Conservation (phyloP, 148 eudicot species). For the Pouteria glomerata region DNA sequence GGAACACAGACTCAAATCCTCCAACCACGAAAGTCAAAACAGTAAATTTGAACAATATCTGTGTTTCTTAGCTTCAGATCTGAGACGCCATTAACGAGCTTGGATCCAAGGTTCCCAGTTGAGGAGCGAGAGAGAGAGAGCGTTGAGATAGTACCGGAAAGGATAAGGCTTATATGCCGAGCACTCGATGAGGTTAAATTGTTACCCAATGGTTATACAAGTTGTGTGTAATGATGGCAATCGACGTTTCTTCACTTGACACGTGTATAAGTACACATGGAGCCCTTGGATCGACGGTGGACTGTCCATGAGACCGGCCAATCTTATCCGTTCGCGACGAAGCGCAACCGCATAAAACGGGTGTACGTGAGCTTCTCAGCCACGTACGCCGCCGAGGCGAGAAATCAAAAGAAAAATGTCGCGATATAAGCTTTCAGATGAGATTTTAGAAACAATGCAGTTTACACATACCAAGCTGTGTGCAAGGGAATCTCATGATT, state of each 20-base stretch:
- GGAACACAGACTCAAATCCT: not conserved
- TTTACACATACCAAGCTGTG: not conserved
- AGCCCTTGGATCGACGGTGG: conserved; percentile 23
- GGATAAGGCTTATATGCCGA: conserved; percentile 31
- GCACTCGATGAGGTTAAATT: conserved; percentile 13
- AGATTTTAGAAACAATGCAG: not conserved
- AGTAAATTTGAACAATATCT: not conserved
- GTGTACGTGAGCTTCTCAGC: not conserved
- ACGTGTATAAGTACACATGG: not conserved
- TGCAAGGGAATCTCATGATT: conserved; percentile 31
- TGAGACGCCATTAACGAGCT: conserved; percentile 30
- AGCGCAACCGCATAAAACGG: conserved; percentile 37
- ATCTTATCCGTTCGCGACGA: conserved; percentile 26
- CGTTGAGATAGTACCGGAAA: conserved; percentile 3
- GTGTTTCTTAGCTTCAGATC: conserved; percentile 23
- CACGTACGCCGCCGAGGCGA: conserved; percentile 11
- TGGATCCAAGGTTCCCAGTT: not conserved
- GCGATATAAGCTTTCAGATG: not conserved
- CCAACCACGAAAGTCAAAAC: not conserved
- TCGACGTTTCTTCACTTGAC: conserved; percentile 12
- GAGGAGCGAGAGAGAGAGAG: not conserved
- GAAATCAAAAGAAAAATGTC: not conserved
- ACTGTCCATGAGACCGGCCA: not conserved
- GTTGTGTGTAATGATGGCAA: conserved; percentile 1
- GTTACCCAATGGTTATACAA: not conserved